Base-by-base conservation (phyloP, 2,329 filamentous ascomycete species). In the Neurospora sp. region DNA sequence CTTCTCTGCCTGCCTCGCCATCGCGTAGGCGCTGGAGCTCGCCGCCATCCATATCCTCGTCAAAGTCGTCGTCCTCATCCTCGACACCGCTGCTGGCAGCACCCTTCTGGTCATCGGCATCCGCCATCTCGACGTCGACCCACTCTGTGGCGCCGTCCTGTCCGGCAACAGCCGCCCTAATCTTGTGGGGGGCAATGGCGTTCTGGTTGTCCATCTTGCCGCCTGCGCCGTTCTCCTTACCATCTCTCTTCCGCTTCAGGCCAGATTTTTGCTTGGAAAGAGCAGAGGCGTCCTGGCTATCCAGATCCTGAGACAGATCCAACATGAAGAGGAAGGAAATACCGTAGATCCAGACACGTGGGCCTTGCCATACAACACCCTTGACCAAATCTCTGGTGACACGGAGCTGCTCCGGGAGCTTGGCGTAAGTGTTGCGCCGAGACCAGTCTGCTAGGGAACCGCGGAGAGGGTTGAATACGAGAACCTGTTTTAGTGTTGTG, bases 271-370 rank as follows among this genome's bases (percentile, higher is more conserved):
- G 78, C 1, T 73, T 74, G 1, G 73, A 72, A 0, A 74, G 70
- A 0, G 76, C 73, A 43, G 77, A 75, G n/a, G 77, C 77, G 36
- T 75, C 77, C 33, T 78, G 79, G 3, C 79, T 78, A 0, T 81
- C 78, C 67, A 96, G 85, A 78, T 97, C 91, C 76, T 87, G 86
- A 23, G 87, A 87, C 38, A 97, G 82, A 78, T 98, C 93, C 71
- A 99, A 88, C 94, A 98, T 98, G 82, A 92, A 93, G 33, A 99
- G 80, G 86, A 93, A 98, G 1, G 87, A 90, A 52, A 89, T 87
- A 7, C 95, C 94, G 76, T 97, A 97, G 23, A 98, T 81, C 93
- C 95, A 98, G 8, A 95, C 81, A 15, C 95, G 87, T 38, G 84
- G 83, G 1, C 90, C 84, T 77, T 96, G 91, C 94, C 95, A 98